These are phyloP conservation scores for Podospora pseudocomata DNA, from an alignment of 495 filamentous ascomycete genomes.

Conservation along the genomic window DNA sequence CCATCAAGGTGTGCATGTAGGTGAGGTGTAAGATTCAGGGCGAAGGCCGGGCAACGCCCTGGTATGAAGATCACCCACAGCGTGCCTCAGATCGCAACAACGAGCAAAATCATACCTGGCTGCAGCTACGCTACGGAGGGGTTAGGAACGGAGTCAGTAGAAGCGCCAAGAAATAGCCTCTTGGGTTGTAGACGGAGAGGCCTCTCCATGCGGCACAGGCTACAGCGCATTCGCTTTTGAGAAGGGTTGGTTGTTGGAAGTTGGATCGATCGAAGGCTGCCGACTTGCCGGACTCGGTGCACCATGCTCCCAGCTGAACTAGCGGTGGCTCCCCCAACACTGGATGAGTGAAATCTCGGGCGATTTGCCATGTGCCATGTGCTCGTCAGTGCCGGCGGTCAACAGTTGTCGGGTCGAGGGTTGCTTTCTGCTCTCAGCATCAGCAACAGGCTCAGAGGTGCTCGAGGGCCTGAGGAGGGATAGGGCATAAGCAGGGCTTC, in stretches of 20 bases:
- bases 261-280: background rate
- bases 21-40: background rate
- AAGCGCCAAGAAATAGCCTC: background rate
- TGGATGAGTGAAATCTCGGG: background rate
- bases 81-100: background rate
- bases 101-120: background rate
- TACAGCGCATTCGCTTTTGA: background rate
- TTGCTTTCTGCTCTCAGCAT: background rate
- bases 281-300: conserved; percentile 14
- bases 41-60: background rate
- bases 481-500: background rate
- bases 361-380: conserved; percentile 3
- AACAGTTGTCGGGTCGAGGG: background rate
- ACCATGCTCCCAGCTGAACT: background rate
- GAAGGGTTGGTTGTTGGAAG: background rate
- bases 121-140: background rate
- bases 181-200: background rate
- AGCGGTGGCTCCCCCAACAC: background rate
- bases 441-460: background rate
- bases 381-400: conserved; percentile 7
- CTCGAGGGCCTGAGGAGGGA: background rate
- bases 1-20: background rate
- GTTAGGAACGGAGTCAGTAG: background rate
- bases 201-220: background rate
- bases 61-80: background rate